These are phyloP conservation scores for Aspergillus arachidicola DNA, from an alignment of 2,329 filamentous ascomycete genomes.

Conservation along the genomic window DNA sequence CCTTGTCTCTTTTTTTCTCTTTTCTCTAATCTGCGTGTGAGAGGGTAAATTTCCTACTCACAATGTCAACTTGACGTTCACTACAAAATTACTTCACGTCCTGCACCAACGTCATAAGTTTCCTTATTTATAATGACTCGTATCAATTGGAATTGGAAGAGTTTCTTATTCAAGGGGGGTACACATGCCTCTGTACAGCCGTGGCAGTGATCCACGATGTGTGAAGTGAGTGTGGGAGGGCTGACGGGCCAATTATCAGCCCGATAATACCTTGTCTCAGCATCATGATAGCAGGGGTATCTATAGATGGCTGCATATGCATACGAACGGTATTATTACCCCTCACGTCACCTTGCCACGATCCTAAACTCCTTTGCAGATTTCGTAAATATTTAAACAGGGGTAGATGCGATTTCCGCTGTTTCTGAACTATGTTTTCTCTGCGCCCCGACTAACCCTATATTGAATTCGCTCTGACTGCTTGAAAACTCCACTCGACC, in stretches of 20 bases:
- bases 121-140: not conserved
- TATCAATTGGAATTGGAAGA: rapidly evolving
- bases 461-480: not conserved
- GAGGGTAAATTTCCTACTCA: not conserved
- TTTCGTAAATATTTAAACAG: not conserved
- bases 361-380: not conserved
- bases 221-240: not conserved
- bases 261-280: not conserved
- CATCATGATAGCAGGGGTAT: not conserved
- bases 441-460: not conserved
- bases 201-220: not conserved
- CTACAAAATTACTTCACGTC: not conserved
- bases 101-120: not conserved
- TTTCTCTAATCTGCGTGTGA: not conserved
- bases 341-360: not conserved
- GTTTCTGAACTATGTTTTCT: not conserved
- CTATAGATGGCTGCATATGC: not conserved
- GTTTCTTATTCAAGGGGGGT: not conserved
- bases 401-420: not conserved
- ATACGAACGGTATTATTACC: not conserved
- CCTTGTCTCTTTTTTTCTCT: too few relatives aligned
- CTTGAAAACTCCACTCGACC: too few relatives aligned
- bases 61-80: not conserved
- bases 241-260: not conserved
- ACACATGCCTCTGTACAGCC: not conserved